Conservation (phyloP, 345 rosid genomes). For the Adansonia digitata region DNA sequence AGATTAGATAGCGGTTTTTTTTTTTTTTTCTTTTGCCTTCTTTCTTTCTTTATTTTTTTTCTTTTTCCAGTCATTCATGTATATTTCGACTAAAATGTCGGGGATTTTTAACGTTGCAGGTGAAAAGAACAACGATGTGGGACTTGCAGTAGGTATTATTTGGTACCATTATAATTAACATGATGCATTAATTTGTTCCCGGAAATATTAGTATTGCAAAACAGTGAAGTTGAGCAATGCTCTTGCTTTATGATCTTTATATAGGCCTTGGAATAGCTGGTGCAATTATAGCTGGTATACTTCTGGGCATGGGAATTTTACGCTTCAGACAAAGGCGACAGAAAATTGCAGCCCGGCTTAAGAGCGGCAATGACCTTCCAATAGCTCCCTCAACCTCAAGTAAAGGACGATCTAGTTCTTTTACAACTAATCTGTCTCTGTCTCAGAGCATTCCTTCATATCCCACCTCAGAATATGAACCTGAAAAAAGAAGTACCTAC, state of each 20-base stretch:
- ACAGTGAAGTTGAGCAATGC: background rate
- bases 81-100: conserved; percentile 20
- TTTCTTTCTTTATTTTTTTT: too few species aligned
- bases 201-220: background rate
- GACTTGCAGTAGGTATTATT: conserved; percentile 25
- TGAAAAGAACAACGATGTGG: fast-evolving
- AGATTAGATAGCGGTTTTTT: too few species aligned
- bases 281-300: conserved; percentile 14
- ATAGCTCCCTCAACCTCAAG: conserved; percentile 51
- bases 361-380: conserved; percentile 34
- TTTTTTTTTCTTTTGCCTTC: too few species aligned
- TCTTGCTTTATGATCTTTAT: conserved; percentile 4
- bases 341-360: conserved; percentile 25
- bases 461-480: conserved; percentile 35
- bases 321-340: conserved; percentile 25
- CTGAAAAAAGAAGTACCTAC: conserved; percentile 46
- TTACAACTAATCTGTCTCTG: conserved; percentile 38
- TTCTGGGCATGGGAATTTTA: conserved; percentile 23
- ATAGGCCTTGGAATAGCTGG: conserved; percentile 40
- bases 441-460: conserved; percentile 47
- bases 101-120: conserved; percentile 22
- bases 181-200: background rate
- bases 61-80: background rate
- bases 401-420: conserved; percentile 26
- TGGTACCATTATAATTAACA: background rate